Base-by-base conservation (phyloP, 768 basidiomycete genomes). In the Mycena capillaripes region DNA sequence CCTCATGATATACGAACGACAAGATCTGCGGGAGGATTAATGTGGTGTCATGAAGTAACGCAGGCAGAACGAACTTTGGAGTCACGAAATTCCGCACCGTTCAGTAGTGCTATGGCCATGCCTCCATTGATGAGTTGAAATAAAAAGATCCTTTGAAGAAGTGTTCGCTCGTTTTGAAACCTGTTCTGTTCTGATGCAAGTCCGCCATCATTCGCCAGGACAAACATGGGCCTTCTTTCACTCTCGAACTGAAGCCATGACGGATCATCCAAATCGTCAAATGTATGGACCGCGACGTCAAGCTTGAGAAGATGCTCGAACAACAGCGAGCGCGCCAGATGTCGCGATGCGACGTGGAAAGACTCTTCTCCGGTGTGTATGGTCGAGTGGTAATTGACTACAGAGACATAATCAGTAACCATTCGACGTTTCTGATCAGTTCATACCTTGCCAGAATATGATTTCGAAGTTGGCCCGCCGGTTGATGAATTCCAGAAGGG, bases 141-240 rank as follows among this genome's bases (percentile, higher is more conserved):
- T 1, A 93, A 72, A 71, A 91, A 88, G 1, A 79, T 48, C 6
- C 91, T 84, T 65, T 91, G 89, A 6, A 79, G 74, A 2, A 93
- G 81, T 19, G 86, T 78, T 25, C 82, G 79, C 53, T 52, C 74
- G 27, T 64, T 62, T 8, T 58, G 48, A 25, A 74, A 71, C 10
- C 78, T 67, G 53, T 46, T 30, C n/a, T 52, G 44, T 23, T 68
- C 53, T 0, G 75, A 68, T 5, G 75, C 67, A 5, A 79, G 53
- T 10, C 85, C 88, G 10, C 89, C 91, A 64, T 91, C 91, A 69
- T 89, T 87, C 23, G 84, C 81, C 80, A 93, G 82, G 32, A 89
- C 84, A 66, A 92, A 92, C 91, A 93, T 92, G 1, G 93, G 92
- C 90, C 66, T 86, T 70, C 78, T 83, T 17, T 74, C 70, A 25